A percentile compares a stretch with the other conserved stretches of the same genome.
Evolutionary conservation across 1,284 basidiomycete species (phyloP).

Genomic region (Spongispora temasekensis): DNA sequence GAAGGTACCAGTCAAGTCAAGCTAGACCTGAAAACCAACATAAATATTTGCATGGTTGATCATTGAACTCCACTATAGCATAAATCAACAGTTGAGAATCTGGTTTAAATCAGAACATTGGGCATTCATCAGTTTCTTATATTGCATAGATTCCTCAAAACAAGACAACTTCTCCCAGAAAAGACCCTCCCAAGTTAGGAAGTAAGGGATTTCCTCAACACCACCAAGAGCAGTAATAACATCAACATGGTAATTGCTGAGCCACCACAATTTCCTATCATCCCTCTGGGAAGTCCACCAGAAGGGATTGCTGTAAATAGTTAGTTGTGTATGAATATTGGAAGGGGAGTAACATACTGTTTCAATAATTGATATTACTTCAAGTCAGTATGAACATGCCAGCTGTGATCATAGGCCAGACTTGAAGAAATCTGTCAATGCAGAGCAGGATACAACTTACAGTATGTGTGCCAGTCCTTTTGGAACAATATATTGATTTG

Average conservation of each 20-base stretch:
- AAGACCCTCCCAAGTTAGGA: constrained; percentile 90
- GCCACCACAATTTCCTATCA: constrained; percentile 97
- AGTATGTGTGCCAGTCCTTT: constrained; percentile 92
- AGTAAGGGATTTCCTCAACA: constrained; percentile 95
- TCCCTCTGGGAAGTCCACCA: constrained; percentile 99
- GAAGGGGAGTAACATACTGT: constrained; percentile 52
- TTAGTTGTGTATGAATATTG: constrained; percentile 4
- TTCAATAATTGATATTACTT: constrained; percentile 97
- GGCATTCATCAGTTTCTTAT: constrained; percentile 94
- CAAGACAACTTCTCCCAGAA: constrained; percentile 97
- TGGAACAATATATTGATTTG: constrained; percentile 98
- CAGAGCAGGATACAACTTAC: constrained; percentile 41
- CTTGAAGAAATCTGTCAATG: constrained; percentile 55
- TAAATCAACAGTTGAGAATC: constrained; percentile 99
- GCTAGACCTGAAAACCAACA: constrained; percentile 99
- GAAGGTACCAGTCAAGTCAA: constrained; percentile 94
- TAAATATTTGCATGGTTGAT: constrained; percentile 99
- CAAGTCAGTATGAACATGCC: constrained; percentile 96
- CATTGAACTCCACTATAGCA: constrained; percentile 98
- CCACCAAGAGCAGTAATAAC: constrained; percentile 98
- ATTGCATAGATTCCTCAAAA: constrained; percentile 97
- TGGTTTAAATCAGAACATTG: constrained; percentile 97
- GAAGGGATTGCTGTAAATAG: constrained; percentile 78
- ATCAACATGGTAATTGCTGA: constrained; percentile 98
- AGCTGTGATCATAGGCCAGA: constrained; percentile 96